phyloP scores from a whole-genome alignment of 208 protist species.

The Naegleria lovaniensis region DNA sequence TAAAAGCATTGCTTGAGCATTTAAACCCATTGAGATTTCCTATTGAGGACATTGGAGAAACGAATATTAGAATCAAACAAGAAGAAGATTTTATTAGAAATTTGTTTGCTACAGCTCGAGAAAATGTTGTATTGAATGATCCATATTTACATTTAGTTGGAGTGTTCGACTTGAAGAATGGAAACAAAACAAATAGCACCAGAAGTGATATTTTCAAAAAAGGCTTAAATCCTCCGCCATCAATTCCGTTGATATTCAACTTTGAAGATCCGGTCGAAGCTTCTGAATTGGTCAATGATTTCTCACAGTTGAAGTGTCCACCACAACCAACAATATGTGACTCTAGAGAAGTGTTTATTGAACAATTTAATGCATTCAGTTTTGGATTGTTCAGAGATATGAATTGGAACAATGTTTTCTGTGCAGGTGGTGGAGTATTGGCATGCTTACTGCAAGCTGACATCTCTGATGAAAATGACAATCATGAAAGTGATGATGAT shows the following conservation, averaged over 20 bases:
- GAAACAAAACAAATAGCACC: background rate
- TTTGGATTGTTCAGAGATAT: background rate
- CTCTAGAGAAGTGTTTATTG: background rate
- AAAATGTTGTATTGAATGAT: background rate
- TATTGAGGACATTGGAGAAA: background rate
- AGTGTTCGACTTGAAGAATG: background rate
- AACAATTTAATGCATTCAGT: background rate
- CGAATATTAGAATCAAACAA: background rate
- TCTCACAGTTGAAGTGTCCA: too few relatives aligned
- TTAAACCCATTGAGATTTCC: background rate
- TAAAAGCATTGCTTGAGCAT: background rate
- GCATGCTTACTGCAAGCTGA: too few relatives aligned
- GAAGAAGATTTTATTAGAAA: background rate
- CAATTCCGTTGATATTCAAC: background rate
- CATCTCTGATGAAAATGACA: too few relatives aligned
- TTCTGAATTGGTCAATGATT: too few relatives aligned
- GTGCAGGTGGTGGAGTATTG: background rate
- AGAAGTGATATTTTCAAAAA: too few relatives aligned
- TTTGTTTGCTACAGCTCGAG: background rate
- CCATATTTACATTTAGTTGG: background rate
- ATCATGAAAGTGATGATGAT: too few relatives aligned
- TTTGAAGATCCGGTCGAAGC: background rate
- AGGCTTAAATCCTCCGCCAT: too few relatives aligned
- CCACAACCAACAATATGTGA: background rate
- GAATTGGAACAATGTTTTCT: background rate